phyloP scores from a whole-genome alignment of 2,329 filamentous ascomycete species.

The Chrysoporthe deuterocubensis region DNA sequence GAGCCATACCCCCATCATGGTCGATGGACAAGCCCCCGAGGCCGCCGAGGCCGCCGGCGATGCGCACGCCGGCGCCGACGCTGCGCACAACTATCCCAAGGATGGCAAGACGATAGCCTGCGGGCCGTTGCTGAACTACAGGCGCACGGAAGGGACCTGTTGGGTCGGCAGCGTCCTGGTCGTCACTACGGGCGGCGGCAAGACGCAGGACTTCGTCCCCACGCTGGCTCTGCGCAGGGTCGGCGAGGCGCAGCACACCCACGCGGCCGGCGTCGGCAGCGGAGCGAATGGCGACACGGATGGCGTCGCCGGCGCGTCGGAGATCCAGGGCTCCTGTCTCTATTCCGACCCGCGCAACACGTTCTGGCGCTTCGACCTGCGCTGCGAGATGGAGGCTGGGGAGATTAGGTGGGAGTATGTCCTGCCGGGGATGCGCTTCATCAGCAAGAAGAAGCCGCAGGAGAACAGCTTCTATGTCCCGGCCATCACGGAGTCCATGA shows the following conservation, averaged over 20 bases:
- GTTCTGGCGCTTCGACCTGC: slow-evolving; percentile 90
- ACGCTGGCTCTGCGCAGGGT: slow-evolving; percentile 57
- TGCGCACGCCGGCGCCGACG: slow-evolving; percentile 10
- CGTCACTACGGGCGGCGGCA: slow-evolving; percentile 74
- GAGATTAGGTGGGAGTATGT: slow-evolving; percentile 82
- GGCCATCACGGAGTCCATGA: slow-evolving; percentile 83
- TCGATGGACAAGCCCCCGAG: slow-evolving; percentile 45
- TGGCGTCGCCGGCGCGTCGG: slow-evolving; percentile 27
- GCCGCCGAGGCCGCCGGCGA: slow-evolving; percentile 31
- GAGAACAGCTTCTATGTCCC: slow-evolving; percentile 84
- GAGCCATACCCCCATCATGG: slow-evolving; percentile 51
- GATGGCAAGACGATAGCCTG: slow-evolving; percentile 67
- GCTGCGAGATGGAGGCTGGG: slow-evolving; percentile 70
- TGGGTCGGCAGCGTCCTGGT: slow-evolving; percentile 90
- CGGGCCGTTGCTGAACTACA: slow-evolving; percentile 79
- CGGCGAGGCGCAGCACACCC: slow-evolving; percentile 32
- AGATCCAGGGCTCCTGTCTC: slow-evolving; percentile 62
- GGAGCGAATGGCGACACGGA: slow-evolving; percentile 34
- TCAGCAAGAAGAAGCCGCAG: slow-evolving; percentile 58
- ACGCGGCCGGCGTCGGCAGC: slow-evolving; percentile 34
- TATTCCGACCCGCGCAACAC: slow-evolving; percentile 72
- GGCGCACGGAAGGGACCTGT: slow-evolving; percentile 66
- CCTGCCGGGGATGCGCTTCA: slow-evolving; percentile 68
- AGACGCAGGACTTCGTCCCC: slow-evolving; percentile 62
- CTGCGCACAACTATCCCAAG: slow-evolving; percentile 32